Evolutionary conservation across 805 yeast genomes (phyloP), one percentile per base, ranked within the genome.

Genomic region (Pichia membranifaciens): DNA sequence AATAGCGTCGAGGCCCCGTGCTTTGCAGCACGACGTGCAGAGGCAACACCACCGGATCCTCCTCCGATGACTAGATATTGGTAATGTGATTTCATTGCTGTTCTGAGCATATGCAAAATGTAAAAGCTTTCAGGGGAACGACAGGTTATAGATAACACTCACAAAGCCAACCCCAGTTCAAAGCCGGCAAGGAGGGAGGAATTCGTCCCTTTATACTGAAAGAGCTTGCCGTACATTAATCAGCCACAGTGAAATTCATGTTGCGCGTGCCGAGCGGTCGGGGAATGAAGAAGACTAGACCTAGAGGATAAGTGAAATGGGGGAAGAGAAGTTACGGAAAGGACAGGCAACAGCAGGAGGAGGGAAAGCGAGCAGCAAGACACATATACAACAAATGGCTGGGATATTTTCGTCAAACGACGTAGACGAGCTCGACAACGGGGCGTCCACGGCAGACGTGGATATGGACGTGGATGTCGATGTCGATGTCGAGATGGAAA

Each of bases 21-120:
- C 29, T 80, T 76, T 33, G 98, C 96, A 12, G 99, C 98, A 59
- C 98, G 81, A 67, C 99, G 82, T 15, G 97, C 95, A 18, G 95
- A 82, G n/a, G 99, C 96, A 39, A 93, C 97, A 56, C 99, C 99
- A 41, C 98, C 99, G 33, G 96, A 88, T 13, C 99, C 99, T 49
- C 99, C 99, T 44, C 99, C 99, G 55, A 93, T 93, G 49, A 93
- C 99, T 44, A 93, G 72, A 64, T 87, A 91, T 61, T 93, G 89
- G 74, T 81, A 93, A 64, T 87, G 91, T 43, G 70, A 62, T 43
- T 62, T 63, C 69, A 65, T 65, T 31, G 59, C 52, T 40, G 21
- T 17, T 21, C 22, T 43, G 2, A 45, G 44, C 44, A 39, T 45
- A 25, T 23, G 41, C 20, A 31, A 21, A 20, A 5, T 25, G 10